These are phyloP conservation scores for Prunus yedoensis DNA, from an alignment of 331 rosid species.

Conservation along the genomic window DNA sequence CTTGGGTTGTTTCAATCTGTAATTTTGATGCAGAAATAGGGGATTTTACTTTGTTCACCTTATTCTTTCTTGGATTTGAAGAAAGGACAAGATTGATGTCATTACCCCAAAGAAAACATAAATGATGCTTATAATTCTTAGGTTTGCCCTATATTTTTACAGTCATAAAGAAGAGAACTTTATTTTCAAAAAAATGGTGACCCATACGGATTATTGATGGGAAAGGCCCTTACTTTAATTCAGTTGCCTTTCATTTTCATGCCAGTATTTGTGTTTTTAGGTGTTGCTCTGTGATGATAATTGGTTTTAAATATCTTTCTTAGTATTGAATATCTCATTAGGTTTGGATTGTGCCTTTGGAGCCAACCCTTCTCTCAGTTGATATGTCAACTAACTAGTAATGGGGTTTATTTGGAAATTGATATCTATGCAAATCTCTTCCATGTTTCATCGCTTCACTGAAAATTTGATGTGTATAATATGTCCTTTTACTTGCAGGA, in stretches of 20 bases:
- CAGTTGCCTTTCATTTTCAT: background rate
- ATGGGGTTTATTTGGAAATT: too few relatives aligned
- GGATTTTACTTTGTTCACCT: too few relatives aligned
- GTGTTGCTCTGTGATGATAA: background rate
- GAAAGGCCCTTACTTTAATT: background rate
- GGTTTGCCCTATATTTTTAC: background rate
- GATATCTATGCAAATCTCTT: background rate
- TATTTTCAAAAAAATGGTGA: background rate
- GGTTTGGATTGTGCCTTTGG: background rate
- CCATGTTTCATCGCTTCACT: background rate
- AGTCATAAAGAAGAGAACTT: background rate
- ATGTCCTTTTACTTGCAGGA: constrained; percentile 47
- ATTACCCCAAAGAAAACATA: background rate
- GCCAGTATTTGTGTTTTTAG: background rate
- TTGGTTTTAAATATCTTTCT: background rate
- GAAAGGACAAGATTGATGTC: background rate
- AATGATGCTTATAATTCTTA: background rate
- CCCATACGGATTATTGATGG: background rate
- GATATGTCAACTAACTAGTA: background rate
- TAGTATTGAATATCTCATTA: background rate
- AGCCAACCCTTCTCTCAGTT: background rate
- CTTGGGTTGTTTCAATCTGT: background rate
- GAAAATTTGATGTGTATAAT: background rate
- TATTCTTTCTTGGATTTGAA: too few relatives aligned
- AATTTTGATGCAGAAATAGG: too few relatives aligned